These are phyloP conservation scores for Monosporascus sp. DNA, from an alignment of 2,329 filamentous ascomycete species.

Conservation along the genomic window DNA sequence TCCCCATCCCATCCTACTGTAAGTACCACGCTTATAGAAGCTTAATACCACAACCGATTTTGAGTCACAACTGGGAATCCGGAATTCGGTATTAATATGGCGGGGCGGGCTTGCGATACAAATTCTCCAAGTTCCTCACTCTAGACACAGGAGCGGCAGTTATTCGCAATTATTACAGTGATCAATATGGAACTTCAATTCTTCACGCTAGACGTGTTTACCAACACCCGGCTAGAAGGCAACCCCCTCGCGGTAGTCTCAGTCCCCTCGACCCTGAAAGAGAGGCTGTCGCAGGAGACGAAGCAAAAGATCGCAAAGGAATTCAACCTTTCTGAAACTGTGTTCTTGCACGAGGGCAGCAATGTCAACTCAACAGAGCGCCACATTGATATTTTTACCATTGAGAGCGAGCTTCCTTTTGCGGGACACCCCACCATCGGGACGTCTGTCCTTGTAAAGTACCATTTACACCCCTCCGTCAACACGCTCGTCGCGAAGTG, in stretches of 20 bases:
- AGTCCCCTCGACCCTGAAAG: constrained; percentile 36
- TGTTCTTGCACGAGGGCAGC: constrained; percentile 49
- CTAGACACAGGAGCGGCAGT: no score
- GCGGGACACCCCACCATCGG: constrained; percentile 60
- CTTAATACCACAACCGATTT: no score
- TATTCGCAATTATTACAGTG: no score
- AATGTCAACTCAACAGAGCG: constrained; percentile 27
- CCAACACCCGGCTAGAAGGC: constrained; percentile 42
- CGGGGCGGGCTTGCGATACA: no score
- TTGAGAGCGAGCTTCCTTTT: constrained; percentile 51
- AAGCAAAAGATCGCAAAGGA: constrained; percentile 57
- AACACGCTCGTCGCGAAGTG: constrained; percentile 49
- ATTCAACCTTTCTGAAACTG: constrained; percentile 60
- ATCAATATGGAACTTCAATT: constrained; percentile 34
- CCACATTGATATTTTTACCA: constrained; percentile 55
- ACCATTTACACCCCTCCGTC: constrained; percentile 28
- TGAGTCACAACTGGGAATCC: no score
- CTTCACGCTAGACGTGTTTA: constrained; percentile 55
- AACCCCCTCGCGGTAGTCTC: constrained; percentile 58
- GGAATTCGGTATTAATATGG: no score
- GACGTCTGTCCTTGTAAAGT: constrained; percentile 42
- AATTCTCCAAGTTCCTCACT: no score
- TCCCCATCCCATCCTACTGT: no score
- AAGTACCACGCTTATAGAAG: no score
- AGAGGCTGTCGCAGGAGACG: constrained; percentile 39